Evolutionary conservation across 2,329 filamentous ascomycete species (phyloP), one percentile per base, ranked within the genome.

Genomic region (Calonectria hawksworthii): DNA sequence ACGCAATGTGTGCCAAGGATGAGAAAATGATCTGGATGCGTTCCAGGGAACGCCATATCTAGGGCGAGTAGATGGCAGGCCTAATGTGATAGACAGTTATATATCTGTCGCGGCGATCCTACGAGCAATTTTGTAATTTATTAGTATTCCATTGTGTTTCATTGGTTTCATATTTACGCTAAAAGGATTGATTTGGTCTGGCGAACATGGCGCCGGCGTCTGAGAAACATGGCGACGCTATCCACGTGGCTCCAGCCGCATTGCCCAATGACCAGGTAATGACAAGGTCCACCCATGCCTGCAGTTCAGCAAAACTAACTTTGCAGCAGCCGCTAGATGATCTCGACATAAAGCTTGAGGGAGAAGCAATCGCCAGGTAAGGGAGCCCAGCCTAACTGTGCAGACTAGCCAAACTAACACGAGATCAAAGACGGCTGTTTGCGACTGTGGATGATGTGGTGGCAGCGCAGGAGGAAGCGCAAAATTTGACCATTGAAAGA

Each of bases 281-380:
- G 4, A 32, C 3, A 11, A 32, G n/a, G 8, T 18, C n/a, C 5
- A 28, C 13, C 7, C 32, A 10, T 21, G 3, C 2, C 8, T 5
- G 16, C 26, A 28, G 21, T 21, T 5, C 10, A 28, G 2, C n/a
- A 26, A 41, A 38, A 18, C 14, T 63, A 63, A 63, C 14, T 28
- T 14, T 28, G 1, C 16, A 63, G 16, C 26, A 63, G 56, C 21
- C 14, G 4, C 9, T 10, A 14, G 61, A 65, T 18, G 61, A 65
- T 30, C 61, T 65, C 7, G 61, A 65, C 16, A 18, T 65, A 13
- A 65, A 65, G 14, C 41, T 65, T 11, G 61, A 65, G 30, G 41
- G 38, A 44, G 61, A 65, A 26, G 61, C 50, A 34, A 65, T 65
- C n/a, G 61, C 61, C 28, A 65, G 14, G 61, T 32, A 65, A 21